These are phyloP conservation scores for Butyriboletus regius DNA, from an alignment of 1,284 basidiomycete genomes.

Conservation along the genomic window DNA sequence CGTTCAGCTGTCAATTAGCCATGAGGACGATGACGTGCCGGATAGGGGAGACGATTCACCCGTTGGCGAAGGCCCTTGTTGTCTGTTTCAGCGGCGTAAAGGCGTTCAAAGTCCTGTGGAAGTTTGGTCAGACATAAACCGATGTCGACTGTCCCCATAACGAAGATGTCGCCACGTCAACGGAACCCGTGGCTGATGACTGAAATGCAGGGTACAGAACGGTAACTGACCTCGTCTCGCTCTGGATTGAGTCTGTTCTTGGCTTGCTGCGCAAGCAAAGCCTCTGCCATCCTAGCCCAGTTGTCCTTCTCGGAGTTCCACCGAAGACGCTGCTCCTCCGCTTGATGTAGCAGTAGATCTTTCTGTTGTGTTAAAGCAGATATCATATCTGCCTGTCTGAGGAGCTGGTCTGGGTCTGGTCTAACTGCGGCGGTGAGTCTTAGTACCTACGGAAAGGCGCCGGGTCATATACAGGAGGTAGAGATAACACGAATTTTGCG, in stretches of 20 bases:
- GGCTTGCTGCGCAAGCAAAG: slow-evolving; percentile 46
- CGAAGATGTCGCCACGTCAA: background rate
- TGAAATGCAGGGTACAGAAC: background rate
- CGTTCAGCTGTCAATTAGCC: slow-evolving; percentile 33
- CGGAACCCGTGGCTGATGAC: background rate
- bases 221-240: slow-evolving; percentile 41
- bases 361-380: slow-evolving; percentile 48
- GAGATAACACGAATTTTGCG: slow-evolving; percentile 16
- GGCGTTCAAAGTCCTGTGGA: slow-evolving; percentile 46
- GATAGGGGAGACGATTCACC: slow-evolving; percentile 31
- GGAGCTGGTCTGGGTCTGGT: slow-evolving; percentile 44
- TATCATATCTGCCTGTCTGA: slow-evolving; percentile 57
- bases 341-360: slow-evolving; percentile 47
- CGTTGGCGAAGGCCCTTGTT: slow-evolving; percentile 51
- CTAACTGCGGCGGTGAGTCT: slow-evolving; percentile 40
- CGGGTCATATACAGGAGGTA: slow-evolving; percentile 1
- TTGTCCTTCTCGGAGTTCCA: slow-evolving; percentile 55
- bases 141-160: background rate
- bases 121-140: slow-evolving; percentile 9
- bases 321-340: slow-evolving; percentile 48
- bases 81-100: slow-evolving; percentile 46
- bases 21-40: slow-evolving; percentile 6
- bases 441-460: slow-evolving; percentile 39
- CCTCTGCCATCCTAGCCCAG: slow-evolving; percentile 58
- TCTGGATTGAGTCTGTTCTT: slow-evolving; percentile 31